Percentiles rank a stretch among this genome's conserved stretches.
These are phyloP conservation scores for Polyporus arcularius DNA, from an alignment of 768 basidiomycete genomes.

Conservation along the genomic window DNA sequence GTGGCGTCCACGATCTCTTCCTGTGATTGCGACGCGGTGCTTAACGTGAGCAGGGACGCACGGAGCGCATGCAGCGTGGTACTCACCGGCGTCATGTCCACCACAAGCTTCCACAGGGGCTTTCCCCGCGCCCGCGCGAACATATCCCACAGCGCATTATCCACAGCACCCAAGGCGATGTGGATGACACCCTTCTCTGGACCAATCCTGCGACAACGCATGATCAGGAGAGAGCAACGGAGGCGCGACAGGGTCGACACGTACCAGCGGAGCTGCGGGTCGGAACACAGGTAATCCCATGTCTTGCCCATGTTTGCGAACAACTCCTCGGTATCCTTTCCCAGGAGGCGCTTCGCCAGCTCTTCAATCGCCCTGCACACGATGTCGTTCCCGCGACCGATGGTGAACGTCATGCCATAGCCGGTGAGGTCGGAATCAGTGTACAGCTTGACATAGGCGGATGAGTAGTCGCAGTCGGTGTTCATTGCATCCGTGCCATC, in stretches of 20 bases:
- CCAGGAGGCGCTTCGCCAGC: constrained; percentile 80
- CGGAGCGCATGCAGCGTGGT: neutral
- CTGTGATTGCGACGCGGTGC: constrained; percentile 33
- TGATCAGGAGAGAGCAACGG: neutral
- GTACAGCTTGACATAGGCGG: constrained; percentile 82
- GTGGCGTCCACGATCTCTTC: constrained; percentile 78
- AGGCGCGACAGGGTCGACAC: constrained; percentile 22
- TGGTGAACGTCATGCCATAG: constrained; percentile 95
- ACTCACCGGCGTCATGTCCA: constrained; percentile 79
- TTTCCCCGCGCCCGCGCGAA: constrained; percentile 78
- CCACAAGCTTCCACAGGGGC: constrained; percentile 92
- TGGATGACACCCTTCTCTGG: constrained; percentile 97
- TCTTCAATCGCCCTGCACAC: constrained; percentile 82
- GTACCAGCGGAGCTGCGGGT: constrained; percentile 90
- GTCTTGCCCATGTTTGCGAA: constrained; percentile 91
- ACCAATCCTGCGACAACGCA: constrained; percentile 61
- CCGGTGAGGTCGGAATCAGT: constrained; percentile 76
- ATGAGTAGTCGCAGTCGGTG: constrained; percentile 93
- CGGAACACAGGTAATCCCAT: constrained; percentile 85
- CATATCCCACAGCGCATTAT: constrained; percentile 96
- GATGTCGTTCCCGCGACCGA: constrained; percentile 93
- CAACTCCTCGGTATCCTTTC: constrained; percentile 77
- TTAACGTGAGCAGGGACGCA: neutral
- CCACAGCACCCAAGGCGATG: constrained; percentile 83
- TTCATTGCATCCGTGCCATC: constrained; percentile 98